phyloP scores from a whole-genome alignment of 179 eudicot genomes.

The Kewa caespitosa region DNA sequence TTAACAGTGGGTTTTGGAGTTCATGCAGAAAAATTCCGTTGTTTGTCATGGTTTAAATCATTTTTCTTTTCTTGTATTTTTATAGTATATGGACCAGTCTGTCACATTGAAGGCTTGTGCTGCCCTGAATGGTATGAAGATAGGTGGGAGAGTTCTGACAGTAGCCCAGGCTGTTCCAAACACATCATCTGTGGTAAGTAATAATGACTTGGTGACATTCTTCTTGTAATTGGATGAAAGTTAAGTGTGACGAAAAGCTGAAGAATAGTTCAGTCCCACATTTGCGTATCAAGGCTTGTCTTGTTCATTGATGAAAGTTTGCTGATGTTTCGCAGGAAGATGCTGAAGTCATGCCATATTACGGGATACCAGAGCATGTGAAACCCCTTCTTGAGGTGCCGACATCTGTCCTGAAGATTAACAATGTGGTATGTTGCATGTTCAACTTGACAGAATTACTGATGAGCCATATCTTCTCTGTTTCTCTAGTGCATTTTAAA shows the following conservation, averaged over 20 bases:
- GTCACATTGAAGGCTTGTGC: slow-evolving; percentile 82
- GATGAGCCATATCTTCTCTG: not conserved
- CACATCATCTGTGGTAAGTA: slow-evolving; percentile 48
- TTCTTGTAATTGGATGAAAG: not conserved
- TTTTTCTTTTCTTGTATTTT: slow-evolving; percentile 8
- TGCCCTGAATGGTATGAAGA: slow-evolving; percentile 78
- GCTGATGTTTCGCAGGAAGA: slow-evolving; percentile 45
- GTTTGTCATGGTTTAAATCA: not conserved
- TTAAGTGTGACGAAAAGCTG: slow-evolving; percentile 4
- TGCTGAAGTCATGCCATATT: slow-evolving; percentile 45
- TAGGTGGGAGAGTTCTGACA: slow-evolving; percentile 75
- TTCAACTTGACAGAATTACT: slow-evolving; percentile 4
- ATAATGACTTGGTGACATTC: not conserved
- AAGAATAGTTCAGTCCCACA: not conserved
- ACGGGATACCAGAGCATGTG: slow-evolving; percentile 83
- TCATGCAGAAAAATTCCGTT: not conserved
- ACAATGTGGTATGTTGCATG: slow-evolving; percentile 55
- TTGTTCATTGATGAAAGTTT: not conserved
- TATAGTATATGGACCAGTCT: slow-evolving; percentile 78
- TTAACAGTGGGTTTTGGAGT: not conserved
- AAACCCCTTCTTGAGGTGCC: slow-evolving; percentile 77
- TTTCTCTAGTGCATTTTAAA: not conserved
- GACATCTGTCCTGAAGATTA: slow-evolving; percentile 72
- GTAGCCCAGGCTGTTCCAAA: slow-evolving; percentile 74
- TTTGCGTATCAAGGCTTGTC: not conserved